Conservation (phyloP, 345 rosid genomes). For the Pelargonium nanum region DNA sequence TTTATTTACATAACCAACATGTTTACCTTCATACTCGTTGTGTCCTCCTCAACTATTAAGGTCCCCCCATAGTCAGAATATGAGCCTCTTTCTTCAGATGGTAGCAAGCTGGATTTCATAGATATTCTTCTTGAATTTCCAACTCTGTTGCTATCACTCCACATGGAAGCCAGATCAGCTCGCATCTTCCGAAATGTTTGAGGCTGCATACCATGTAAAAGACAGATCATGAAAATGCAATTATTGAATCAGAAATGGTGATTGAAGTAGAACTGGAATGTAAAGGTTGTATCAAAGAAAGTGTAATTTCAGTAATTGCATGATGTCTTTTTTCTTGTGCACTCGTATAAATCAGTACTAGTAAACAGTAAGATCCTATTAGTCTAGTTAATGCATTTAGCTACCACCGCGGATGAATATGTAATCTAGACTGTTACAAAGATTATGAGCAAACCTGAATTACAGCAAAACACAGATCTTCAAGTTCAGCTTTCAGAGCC, state of each 20-base stretch:
- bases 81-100: conserved; percentile 18
- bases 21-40: conserved; percentile 37
- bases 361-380: too few relatives aligned
- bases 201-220: conserved; percentile 34
- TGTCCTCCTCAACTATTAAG: conserved; percentile 19
- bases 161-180: conserved; percentile 60
- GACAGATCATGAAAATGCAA: background rate
- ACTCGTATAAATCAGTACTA: too few relatives aligned
- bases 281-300: too few relatives aligned
- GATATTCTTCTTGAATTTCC: conserved; percentile 37
- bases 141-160: conserved; percentile 39
- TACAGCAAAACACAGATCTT: conserved; percentile 68
- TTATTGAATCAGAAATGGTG: background rate
- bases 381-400: background rate
- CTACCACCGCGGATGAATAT: conserved; percentile 4
- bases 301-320: too few relatives aligned
- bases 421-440: background rate
- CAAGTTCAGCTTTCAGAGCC: conserved; percentile 66
- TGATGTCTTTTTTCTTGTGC: too few relatives aligned
- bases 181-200: conserved; percentile 51
- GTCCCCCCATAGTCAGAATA: conserved; percentile 11
- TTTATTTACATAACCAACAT: background rate
- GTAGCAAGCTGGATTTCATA: conserved; percentile 18
- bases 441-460: conserved; percentile 43
- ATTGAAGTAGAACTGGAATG: background rate